Evolutionary conservation across 441 rosid genomes (phyloP).

Genomic region (Gossypium gossypioides): DNA sequence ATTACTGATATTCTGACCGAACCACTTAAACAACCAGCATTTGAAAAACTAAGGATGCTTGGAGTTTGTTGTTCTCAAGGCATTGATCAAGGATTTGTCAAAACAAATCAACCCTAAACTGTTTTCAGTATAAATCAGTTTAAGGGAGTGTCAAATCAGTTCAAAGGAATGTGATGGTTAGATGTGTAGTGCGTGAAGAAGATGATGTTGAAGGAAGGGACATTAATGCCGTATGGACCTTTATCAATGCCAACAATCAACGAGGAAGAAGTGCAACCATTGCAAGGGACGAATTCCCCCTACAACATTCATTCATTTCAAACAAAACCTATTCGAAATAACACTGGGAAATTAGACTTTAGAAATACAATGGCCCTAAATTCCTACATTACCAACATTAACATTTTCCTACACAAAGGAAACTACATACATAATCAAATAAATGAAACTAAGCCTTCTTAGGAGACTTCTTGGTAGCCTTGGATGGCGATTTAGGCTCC

Average conservation of each 20-base stretch:
- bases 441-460: constrained; percentile 33
- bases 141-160: too few species aligned
- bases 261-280: too few species aligned
- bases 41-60: neutral
- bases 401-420: neutral
- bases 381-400: neutral
- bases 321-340: neutral
- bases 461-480: constrained; percentile 47
- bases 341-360: too few species aligned
- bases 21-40: neutral
- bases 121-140: neutral
- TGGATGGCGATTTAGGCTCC: constrained; percentile 49
- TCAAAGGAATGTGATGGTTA: too few species aligned
- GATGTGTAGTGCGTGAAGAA: too few species aligned
- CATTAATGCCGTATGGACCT: too few species aligned
- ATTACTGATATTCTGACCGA: neutral
- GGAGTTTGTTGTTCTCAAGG: neutral
- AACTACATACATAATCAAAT: neutral
- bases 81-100: neutral
- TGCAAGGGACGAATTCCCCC: neutral
- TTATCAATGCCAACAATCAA: neutral
- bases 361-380: neutral
- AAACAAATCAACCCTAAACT: neutral
- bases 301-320: neutral
- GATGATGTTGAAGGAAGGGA: too few species aligned